Conservation (phyloP, 371 early-diverging fungal genomes). For the Lichtheimia ramosa region DNA sequence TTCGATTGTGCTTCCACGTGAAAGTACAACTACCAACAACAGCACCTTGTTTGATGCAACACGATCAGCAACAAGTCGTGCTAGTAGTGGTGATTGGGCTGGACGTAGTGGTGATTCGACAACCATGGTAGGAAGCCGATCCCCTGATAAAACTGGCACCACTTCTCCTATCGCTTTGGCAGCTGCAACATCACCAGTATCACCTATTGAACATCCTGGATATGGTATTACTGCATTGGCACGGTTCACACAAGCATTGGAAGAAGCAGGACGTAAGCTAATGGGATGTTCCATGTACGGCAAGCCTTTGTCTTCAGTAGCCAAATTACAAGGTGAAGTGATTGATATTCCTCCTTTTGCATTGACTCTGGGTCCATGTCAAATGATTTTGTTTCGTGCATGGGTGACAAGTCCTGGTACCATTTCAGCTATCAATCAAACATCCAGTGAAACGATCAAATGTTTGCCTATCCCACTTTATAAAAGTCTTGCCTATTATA, state of each 20-base stretch:
- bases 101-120: background rate
- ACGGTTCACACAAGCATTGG: conserved; percentile 23
- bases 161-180: conserved; percentile 3
- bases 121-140: background rate
- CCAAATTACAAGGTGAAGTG: conserved; percentile 28
- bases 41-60: conserved; percentile 2
- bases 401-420: conserved; percentile 32
- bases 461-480: conserved; percentile 38
- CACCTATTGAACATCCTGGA: background rate
- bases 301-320: conserved; percentile 22
- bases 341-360: conserved; percentile 41
- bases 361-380: conserved; percentile 30
- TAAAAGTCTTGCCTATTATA: conserved; percentile 21
- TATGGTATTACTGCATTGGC: background rate
- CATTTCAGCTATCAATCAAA: conserved; percentile 35
- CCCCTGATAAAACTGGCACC: background rate
- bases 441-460: conserved; percentile 25
- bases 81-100: background rate
- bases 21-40: background rate
- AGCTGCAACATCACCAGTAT: background rate
- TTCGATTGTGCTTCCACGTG: conserved; percentile 2
- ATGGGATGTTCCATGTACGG: conserved; percentile 22
- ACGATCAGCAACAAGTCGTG: background rate
- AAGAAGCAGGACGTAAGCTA: conserved; percentile 20
- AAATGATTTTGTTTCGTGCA: conserved; percentile 36